These are phyloP conservation scores for Spencermartinsiella europaea DNA, from an alignment of 805 yeast species.

Conservation along the genomic window DNA sequence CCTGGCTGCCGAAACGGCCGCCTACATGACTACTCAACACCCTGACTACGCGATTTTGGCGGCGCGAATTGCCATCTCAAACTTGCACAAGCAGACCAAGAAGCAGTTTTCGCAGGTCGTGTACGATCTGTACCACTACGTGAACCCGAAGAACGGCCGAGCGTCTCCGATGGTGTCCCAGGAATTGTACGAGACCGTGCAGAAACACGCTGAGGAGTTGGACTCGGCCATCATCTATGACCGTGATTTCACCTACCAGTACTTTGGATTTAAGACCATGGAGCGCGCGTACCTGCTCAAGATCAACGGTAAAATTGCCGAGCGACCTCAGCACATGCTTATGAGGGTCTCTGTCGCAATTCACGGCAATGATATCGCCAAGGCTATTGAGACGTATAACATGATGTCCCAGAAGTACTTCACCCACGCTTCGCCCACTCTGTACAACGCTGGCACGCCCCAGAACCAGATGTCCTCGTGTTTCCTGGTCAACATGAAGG, in stretches of 20 bases:
- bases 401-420: constrained; percentile 78
- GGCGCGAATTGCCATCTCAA: constrained; percentile 85
- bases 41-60: constrained; percentile 85
- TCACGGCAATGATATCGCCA: constrained; percentile 58
- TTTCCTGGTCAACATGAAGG: constrained; percentile 81
- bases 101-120: constrained; percentile 71
- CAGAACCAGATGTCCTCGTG: constrained; percentile 81
- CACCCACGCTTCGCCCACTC: constrained; percentile 91
- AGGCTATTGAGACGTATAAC: constrained; percentile 70
- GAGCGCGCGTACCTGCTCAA: constrained; percentile 71
- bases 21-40: constrained; percentile 89
- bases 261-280: constrained; percentile 84
- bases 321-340: constrained; percentile 81
- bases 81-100: constrained; percentile 82
- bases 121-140: constrained; percentile 56
- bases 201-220: constrained; percentile 51
- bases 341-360: constrained; percentile 89
- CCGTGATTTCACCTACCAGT: constrained; percentile 67
- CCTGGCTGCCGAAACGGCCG: constrained; percentile 87
- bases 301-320: constrained; percentile 54
- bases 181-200: constrained; percentile 51
- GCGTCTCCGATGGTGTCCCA: constrained; percentile 61
- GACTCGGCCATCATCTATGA: constrained; percentile 62
- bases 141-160: constrained; percentile 63
- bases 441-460: constrained; percentile 85